Base-by-base conservation (phyloP, 345 rosid species). In the Clarkia xantiana region DNA sequence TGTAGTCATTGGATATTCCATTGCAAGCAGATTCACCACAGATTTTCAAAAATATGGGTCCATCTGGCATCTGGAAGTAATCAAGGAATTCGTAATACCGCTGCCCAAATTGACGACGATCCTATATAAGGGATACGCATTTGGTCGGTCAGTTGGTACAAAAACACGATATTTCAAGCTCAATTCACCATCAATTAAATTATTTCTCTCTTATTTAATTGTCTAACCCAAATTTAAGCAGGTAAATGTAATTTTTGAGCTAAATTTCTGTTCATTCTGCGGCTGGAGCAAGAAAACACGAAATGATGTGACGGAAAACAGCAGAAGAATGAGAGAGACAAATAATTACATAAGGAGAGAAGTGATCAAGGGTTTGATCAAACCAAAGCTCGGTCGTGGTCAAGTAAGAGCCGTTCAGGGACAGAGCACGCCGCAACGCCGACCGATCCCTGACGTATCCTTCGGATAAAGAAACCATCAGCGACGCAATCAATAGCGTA, bases 341-440 rank as follows among this genome's bases (percentile, higher is more conserved):
- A 29, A n/a, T n/a, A n/a, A n/a, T 34, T 80, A 90, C 98, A 18
- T 58, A 67, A 9, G 96, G 89, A 49, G 94, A 79, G 69, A 55
- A 90, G 71, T 90, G 94, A 60, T 90, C 93, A 59, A 86, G 79
- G 67, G 75, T 86, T 66, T 90, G 97, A 68, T 76, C 71, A 66
- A 83, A 73, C 94, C 93, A 90, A 60, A 68, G 83, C 54, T 69
- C 84, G 38, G 72, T 42, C 4, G 74, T 76, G 50, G 91, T 90
- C 78, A 83, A 79, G 72, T 69, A 86, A 44, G 58, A 50, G 57
- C 63, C 45, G 48, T 14, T 11, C 42, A 51, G 62, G 60, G 14
- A 45, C 52, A 9, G 62, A 10, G 79, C 54, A 9, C 63, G 72
- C 68, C 36, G 47, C 9, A 40, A 47, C 25, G 25, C 40, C 51